Conservation (phyloP, 164 flowering plant genomes). For the Vitis cinerea region DNA sequence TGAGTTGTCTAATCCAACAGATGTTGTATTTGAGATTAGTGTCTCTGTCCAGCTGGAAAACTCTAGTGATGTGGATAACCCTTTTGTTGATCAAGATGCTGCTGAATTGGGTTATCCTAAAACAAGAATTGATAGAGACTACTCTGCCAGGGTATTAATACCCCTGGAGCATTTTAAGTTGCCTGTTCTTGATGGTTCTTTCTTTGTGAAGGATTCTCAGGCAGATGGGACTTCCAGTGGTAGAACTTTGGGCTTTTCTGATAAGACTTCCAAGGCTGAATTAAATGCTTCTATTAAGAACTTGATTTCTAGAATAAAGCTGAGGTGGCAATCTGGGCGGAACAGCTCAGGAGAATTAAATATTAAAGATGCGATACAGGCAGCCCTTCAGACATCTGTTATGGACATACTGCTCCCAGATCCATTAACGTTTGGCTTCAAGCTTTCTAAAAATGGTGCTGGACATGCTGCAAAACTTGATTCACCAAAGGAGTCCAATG, state of each 20-base stretch:
- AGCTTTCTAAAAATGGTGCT: conserved; percentile 42
- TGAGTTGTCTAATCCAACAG: conserved; percentile 95
- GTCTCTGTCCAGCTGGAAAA: conserved; percentile 80
- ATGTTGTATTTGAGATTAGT: conserved; percentile 81
- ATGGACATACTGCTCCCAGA: conserved; percentile 95
- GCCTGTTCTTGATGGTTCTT: conserved; percentile 85
- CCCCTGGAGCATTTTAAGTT: conserved; percentile 96
- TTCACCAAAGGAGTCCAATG: conserved; percentile 20
- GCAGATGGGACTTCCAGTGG: conserved; percentile 33
- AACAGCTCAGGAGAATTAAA: conserved; percentile 91
- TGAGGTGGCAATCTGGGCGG: conserved; percentile 93
- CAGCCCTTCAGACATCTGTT: conserved; percentile 89
- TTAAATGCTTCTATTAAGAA: conserved; percentile 81
- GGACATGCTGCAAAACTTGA: conserved; percentile 11
- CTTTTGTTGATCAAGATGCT: conserved; percentile 35
- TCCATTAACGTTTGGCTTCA: conserved; percentile 94
- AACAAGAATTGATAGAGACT: conserved; percentile 93
- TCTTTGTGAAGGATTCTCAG: conserved; percentile 56
- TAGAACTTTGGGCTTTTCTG: conserved; percentile 55
- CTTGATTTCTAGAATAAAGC: conserved; percentile 85
- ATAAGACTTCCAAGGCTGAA: conserved; percentile 80
- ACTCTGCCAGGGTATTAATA: conserved; percentile 87
- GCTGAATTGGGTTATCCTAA: conserved; percentile 70
- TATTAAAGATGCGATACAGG: conserved; percentile 85
- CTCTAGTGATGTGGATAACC: conserved; percentile 31